These are phyloP conservation scores for Spergularia azorica DNA, from an alignment of 179 eudicot genomes.

Conservation along the genomic window DNA sequence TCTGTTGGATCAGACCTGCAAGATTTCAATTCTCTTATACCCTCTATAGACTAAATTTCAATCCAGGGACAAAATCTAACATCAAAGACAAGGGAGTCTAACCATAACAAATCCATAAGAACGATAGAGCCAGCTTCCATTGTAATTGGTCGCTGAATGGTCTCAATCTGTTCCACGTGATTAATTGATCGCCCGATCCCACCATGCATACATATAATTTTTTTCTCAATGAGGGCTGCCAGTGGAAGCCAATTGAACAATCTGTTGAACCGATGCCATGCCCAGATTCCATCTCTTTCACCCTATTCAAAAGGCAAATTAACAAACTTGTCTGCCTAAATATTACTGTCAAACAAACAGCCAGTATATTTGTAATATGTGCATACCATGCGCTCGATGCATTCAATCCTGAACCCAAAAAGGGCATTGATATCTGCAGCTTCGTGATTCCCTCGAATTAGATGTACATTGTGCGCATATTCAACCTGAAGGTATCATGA, in stretches of 20 bases:
- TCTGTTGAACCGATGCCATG: constrained; percentile 99
- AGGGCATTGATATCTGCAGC: constrained; percentile 99
- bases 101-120: constrained; percentile 99
- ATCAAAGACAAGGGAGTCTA: constrained; percentile 28
- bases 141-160: constrained; percentile 93
- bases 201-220: constrained; percentile 99
- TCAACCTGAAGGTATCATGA: constrained; percentile 65
- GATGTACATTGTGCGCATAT: constrained; percentile 81
- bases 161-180: constrained; percentile 95
- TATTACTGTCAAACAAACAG: constrained; percentile 3
- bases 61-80: neutral
- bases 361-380: neutral
- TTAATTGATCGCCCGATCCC: constrained; percentile 98
- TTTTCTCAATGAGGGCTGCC: constrained; percentile 97
- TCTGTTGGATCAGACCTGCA: constrained; percentile 99
- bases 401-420: constrained; percentile 99
- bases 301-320: constrained; percentile 54
- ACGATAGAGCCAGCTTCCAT: constrained; percentile 99
- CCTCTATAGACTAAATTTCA: constrained; percentile 4
- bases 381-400: constrained; percentile 97
- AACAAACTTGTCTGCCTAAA: constrained; percentile 7
- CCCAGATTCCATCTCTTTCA: constrained; percentile 99
- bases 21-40: constrained; percentile 19
- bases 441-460: constrained; percentile 99
- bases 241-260: constrained; percentile 98